These are phyloP conservation scores for Cairneyella variabilis DNA, from an alignment of 495 filamentous ascomycete species.

Conservation along the genomic window DNA sequence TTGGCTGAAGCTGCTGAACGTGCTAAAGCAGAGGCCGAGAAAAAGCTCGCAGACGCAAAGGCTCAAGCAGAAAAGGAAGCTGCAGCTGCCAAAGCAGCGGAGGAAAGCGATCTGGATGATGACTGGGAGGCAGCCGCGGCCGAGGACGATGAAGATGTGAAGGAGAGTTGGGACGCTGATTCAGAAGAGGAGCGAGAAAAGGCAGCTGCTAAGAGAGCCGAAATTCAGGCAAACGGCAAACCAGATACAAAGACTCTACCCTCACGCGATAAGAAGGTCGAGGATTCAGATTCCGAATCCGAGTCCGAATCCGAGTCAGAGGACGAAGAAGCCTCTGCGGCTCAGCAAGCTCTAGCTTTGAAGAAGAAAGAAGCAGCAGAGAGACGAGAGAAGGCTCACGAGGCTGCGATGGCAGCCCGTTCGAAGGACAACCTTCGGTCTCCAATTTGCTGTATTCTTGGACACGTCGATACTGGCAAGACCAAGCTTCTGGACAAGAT, in stretches of 20 bases:
- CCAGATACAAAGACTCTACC: slow-evolving; percentile 32
- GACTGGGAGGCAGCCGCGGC: slow-evolving; percentile 90
- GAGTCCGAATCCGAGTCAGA: slow-evolving; percentile 45
- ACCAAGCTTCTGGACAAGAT: slow-evolving; percentile 99
- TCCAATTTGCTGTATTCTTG: slow-evolving; percentile 98
- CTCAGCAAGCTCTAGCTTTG: slow-evolving; percentile 62
- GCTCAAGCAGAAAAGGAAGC: slow-evolving; percentile 55
- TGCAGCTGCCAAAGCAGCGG: slow-evolving; percentile 49
- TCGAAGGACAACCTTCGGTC: slow-evolving; percentile 94
- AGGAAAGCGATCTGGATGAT: slow-evolving; percentile 66
- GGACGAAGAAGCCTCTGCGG: slow-evolving; percentile 67
- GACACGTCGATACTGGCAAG: slow-evolving; percentile 99
- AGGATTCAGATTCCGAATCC: slow-evolving; percentile 44
- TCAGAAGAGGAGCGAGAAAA: slow-evolving; percentile 69
- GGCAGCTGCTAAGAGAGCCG: slow-evolving; percentile 36
- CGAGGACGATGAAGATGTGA: slow-evolving; percentile 66
- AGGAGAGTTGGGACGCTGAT: slow-evolving; percentile 93
- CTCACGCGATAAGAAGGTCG: slow-evolving; percentile 31
- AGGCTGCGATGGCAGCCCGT: slow-evolving; percentile 85
- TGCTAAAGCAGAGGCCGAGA: slow-evolving; percentile 59
- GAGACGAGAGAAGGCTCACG: slow-evolving; percentile 79
- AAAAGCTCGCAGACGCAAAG: slow-evolving; percentile 55
- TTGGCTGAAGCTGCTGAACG: slow-evolving; percentile 71
- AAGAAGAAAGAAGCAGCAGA: slow-evolving; percentile 90
- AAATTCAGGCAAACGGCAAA: slow-evolving; percentile 6